Evolutionary conservation across 257 asterid species (phyloP).

Genomic region (Asclepias syriaca): DNA sequence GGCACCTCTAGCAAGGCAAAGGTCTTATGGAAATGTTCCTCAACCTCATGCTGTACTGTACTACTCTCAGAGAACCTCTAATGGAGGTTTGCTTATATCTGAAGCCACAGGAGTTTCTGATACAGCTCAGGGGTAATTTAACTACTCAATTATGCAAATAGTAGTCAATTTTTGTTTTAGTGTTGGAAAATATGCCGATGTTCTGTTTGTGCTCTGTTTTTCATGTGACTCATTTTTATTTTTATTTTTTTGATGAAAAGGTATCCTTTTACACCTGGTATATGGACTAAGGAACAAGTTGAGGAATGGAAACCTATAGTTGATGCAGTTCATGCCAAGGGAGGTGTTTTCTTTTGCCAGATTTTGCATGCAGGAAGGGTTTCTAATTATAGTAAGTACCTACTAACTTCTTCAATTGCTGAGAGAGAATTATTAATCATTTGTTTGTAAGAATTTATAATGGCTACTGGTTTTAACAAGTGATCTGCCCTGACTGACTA

Average conservation of each 20-base stretch:
- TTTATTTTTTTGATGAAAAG: background rate
- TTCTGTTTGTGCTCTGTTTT: too few species aligned
- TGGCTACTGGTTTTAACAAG: too few species aligned
- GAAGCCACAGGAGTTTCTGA: slow-evolving; percentile 40
- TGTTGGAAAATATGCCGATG: too few species aligned
- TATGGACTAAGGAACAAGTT: slow-evolving; percentile 27
- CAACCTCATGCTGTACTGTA: slow-evolving; percentile 64
- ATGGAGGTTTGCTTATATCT: slow-evolving; percentile 28
- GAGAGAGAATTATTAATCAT: background rate
- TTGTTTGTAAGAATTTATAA: too few species aligned
- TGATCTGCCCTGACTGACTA: background rate
- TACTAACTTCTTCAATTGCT: background rate
- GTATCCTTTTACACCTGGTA: slow-evolving; percentile 15
- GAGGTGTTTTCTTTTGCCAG: slow-evolving; percentile 29
- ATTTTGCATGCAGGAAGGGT: slow-evolving; percentile 24
- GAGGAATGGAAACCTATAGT: slow-evolving; percentile 34
- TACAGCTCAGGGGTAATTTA: slow-evolving; percentile 29
- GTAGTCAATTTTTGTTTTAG: background rate
- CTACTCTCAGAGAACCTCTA: slow-evolving; percentile 61
- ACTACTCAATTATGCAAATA: too few species aligned
- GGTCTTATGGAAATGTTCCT: slow-evolving; percentile 48
- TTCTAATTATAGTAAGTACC: slow-evolving; percentile 16
- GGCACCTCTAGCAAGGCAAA: slow-evolving; percentile 66
- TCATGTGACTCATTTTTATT: background rate
- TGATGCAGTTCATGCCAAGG: slow-evolving; percentile 29